Base-by-base conservation (phyloP, 371 early-diverging fungal genomes). In the Mucor indicus region DNA sequence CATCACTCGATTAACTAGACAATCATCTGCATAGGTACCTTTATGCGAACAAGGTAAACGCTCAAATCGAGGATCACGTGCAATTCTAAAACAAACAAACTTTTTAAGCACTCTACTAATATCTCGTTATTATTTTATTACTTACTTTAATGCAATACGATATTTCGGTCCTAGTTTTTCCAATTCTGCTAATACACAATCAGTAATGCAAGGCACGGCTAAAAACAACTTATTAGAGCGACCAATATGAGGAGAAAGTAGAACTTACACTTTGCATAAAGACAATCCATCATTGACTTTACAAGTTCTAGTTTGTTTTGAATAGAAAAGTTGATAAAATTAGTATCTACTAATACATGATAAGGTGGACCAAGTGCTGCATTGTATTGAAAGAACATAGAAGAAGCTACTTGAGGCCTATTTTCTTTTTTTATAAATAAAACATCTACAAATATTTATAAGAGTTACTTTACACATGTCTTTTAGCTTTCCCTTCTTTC, bases 11-110 rank as follows among this genome's bases (percentile, higher is more conserved):
- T 96, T 85, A 3, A 99, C 94, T 33, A 99, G 75, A 67, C 99
- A 99, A 80, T 99, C 99, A 85, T 99, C 99, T 24, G 99, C 99
- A 81, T 99, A 99, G 2, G 98, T 99, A 27, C 99, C 99, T 59
- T 95, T 96, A 74, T 99, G 99, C 39, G 93, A 84, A 74, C 99
- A 99, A 11, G 94, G 92, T 31, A 99, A 75, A 20, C 97, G 79
- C 55, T 98, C 95, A 64, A 96, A 97, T 21, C 98, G 80, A 20
- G 96, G 95, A 56, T 97, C 98, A 16, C 97, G 84, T 1, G 98
- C 98, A 30, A 95, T 86, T 36, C 90, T 90, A 54, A 22, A 36
- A 15, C 36, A 8, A 32, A 48, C 44, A 58, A 23, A 69, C 35
- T 33, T 64, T 10, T 25, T 20, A 40, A n/a, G 19, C 13, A 19